Evolutionary conservation across 441 rosid species (phyloP).

Genomic region (Viola pubescens): DNA sequence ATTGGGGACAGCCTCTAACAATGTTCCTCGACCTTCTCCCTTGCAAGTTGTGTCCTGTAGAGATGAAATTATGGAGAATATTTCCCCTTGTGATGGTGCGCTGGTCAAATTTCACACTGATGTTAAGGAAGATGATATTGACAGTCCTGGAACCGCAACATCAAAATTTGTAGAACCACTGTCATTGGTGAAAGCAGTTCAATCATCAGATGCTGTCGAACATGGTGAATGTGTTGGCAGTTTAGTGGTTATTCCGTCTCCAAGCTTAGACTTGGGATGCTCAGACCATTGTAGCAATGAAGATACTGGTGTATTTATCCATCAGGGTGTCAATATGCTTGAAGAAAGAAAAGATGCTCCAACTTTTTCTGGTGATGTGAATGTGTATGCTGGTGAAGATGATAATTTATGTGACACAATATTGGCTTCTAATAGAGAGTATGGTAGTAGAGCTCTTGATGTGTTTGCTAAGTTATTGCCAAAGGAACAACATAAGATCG

Average conservation of each 20-base stretch:
- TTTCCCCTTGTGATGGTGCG: conserved; percentile 30
- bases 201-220: conserved; percentile 26
- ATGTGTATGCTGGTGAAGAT: conserved; percentile 24
- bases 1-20: conserved; percentile 22
- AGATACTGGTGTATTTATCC: conserved; percentile 18
- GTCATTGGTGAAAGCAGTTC: conserved; percentile 18
- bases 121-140: conserved; percentile 48
- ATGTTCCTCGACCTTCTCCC: conserved; percentile 33
- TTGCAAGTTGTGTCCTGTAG: conserved; percentile 39
- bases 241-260: conserved; percentile 20
- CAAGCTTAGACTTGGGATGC: conserved; percentile 15
- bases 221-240: conserved; percentile 24
- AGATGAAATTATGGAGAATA: conserved; percentile 28
- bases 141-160: conserved; percentile 69
- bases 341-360: conserved; percentile 18
- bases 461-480: conserved; percentile 50
- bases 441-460: conserved; percentile 50
- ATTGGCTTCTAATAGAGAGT: conserved; percentile 55
- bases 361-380: conserved; percentile 17
- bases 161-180: conserved; percentile 42
- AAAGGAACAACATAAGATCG: conserved; percentile 27
- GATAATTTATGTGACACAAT: conserved; percentile 32
- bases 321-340: conserved; percentile 22
- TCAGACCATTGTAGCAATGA: conserved; percentile 13
- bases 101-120: conserved; percentile 31